Conservation (phyloP, 805 yeast species). For the Groenewaldozyma salmanticensis region DNA sequence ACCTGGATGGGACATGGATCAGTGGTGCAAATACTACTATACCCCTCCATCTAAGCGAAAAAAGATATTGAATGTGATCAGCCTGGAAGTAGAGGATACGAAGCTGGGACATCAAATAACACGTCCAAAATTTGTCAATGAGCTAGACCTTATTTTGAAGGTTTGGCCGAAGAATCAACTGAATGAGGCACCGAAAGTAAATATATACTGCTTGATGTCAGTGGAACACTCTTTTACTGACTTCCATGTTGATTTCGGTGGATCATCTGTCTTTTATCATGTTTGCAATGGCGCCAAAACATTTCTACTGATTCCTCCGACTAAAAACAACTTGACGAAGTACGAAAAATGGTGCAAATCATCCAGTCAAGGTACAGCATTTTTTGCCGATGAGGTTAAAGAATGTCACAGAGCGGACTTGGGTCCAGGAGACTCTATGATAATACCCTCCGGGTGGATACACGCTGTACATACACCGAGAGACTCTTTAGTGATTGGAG, state of each 20-base stretch:
- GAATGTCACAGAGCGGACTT: conserved; percentile 48
- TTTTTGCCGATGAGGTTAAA: conserved; percentile 48
- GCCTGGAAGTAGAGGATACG: conserved; percentile 64
- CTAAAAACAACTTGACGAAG: conserved; percentile 45
- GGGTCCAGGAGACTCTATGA: conserved; percentile 58
- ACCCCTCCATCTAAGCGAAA: conserved; percentile 40
- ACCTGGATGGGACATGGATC: conserved; percentile 56
- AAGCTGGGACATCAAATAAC: conserved; percentile 39
- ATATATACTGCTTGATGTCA: conserved; percentile 78
- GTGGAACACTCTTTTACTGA: conserved; percentile 75
- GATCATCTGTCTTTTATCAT: conserved; percentile 84
- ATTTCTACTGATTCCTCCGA: conserved; percentile 74
- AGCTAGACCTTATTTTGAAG: conserved; percentile 56
- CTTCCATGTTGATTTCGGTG: conserved; percentile 87
- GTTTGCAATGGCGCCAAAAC: conserved; percentile 65
- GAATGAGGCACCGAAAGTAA: conserved; percentile 29
- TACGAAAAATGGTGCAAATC: conserved; percentile 68
- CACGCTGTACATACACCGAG: conserved; percentile 79
- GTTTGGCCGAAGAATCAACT: conserved; percentile 41
- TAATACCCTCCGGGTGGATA: conserved; percentile 90
- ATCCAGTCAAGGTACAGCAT: conserved; percentile 48
- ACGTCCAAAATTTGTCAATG: conserved; percentile 59
- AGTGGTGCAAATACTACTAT: conserved; percentile 67
- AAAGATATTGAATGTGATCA: conserved; percentile 68
- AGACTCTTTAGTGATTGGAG: conserved; percentile 79